Percentiles rank a stretch among this genome's conserved stretches.
Evolutionary conservation across 2,329 filamentous ascomycete genomes (phyloP).

Genomic region (Ploettnerulaceae sp.): DNA sequence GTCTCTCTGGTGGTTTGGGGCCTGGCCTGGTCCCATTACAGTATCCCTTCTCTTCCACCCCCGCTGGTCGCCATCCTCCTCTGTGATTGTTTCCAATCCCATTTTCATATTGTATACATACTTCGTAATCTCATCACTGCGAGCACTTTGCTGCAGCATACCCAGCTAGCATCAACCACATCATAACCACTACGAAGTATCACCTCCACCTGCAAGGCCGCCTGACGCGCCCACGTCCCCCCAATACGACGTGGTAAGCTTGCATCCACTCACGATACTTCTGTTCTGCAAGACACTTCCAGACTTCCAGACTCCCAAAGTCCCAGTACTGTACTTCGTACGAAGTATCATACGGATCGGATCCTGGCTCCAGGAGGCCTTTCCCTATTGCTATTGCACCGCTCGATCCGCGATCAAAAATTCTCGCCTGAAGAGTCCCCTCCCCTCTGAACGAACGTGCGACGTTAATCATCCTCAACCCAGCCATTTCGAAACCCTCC

Average conservation of each 20-base stretch:
- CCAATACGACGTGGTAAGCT: background rate
- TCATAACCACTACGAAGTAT: too few relatives aligned
- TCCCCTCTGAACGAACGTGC: constrained; percentile 25
- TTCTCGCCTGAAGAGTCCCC: constrained; percentile 23
- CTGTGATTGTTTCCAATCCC: constrained; percentile 18
- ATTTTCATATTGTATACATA: constrained; percentile 12
- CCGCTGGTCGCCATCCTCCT: background rate
- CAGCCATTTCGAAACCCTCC: constrained; percentile 28
- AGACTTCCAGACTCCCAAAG: background rate
- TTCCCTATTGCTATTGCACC: constrained; percentile 5
- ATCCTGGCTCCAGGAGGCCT: constrained; percentile 11
- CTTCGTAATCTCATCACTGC: constrained; percentile 1
- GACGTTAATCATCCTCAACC: constrained; percentile 29
- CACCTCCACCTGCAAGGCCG: background rate
- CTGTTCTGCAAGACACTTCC: constrained; percentile 3
- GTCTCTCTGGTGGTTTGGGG: constrained; percentile 3
- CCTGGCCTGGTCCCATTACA: background rate
- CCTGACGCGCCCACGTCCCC: background rate
- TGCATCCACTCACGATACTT: constrained; percentile 1
- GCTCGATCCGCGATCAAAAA: constrained; percentile 26
- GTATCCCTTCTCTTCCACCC: background rate
- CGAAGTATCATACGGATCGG: background rate
- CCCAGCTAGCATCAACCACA: background rate
- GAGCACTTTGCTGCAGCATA: constrained; percentile 1
- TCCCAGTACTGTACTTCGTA: background rate